A percentile compares a stretch with the other conserved stretches of the same genome.
phyloP scores from a whole-genome alignment of 2,329 filamentous ascomycete genomes.

The Claviceps sp. region DNA sequence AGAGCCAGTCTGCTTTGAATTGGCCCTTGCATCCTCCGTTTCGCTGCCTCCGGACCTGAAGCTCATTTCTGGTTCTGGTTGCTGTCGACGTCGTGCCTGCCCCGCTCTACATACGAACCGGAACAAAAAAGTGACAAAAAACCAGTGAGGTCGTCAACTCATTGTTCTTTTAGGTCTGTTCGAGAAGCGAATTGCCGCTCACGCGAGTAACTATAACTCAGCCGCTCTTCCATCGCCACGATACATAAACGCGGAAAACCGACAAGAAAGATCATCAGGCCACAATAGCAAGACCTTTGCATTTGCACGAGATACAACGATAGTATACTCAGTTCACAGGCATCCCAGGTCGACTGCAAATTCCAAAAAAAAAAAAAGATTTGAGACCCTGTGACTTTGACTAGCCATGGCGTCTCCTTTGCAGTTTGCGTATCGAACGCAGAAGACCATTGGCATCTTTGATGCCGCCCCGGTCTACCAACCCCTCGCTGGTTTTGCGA shows the following conservation, averaged over 20 bases:
- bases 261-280: not conserved
- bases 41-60: not conserved
- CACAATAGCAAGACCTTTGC: not conserved
- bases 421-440: conserved; percentile 94
- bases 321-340: not conserved
- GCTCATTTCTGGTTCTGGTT: not conserved
- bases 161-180: not conserved
- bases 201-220: not conserved
- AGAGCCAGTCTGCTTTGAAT: not conserved
- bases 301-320: conserved; percentile 1
- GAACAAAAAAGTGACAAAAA: conserved; percentile 2
- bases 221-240: not conserved
- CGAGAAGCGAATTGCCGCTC: not conserved
- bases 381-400: conserved; percentile 60
- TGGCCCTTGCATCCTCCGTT: not conserved
- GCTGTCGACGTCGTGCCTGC: not conserved
- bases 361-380: conserved; percentile 1
- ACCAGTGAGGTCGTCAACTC: not conserved
- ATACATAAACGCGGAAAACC: not conserved
- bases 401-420: conserved; percentile 88
- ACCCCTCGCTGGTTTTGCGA: conserved; percentile 66
- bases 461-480: conserved; percentile 85
- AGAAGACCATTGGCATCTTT: conserved; percentile 89
- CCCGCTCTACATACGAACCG: not conserved
- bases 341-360: conserved; percentile 13